Evolutionary conservation across 495 filamentous ascomycete species (phyloP).

Genomic region (Hypoxylon lenormandii): DNA sequence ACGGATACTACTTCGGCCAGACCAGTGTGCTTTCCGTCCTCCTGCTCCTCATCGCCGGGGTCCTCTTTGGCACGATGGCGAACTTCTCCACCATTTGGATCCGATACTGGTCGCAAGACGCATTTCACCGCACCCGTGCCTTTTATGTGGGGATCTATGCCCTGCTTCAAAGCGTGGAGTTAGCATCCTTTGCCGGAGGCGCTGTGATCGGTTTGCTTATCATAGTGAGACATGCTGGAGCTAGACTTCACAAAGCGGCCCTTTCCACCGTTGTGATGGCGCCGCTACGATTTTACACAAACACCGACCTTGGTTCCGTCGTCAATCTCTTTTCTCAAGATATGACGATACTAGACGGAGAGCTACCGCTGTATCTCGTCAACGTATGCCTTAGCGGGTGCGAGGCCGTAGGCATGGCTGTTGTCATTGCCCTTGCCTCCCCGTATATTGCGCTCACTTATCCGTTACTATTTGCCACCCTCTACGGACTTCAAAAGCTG

Average conservation of each 20-base stretch:
- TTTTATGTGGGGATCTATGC: not conserved
- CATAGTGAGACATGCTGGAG: not conserved
- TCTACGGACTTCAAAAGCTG: constrained; percentile 68
- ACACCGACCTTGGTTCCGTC: not conserved
- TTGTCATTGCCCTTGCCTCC: constrained; percentile 49
- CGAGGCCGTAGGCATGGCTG: constrained; percentile 45
- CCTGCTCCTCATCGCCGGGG: not conserved
- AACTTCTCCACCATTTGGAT: too few species aligned
- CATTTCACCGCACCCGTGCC: not conserved
- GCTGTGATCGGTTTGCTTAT: not conserved
- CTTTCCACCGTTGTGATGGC: not conserved
- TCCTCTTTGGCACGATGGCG: not conserved
- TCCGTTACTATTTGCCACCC: constrained; percentile 42
- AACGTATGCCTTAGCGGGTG: not conserved
- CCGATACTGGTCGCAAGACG: not conserved
- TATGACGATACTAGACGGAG: not conserved
- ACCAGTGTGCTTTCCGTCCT: too few species aligned
- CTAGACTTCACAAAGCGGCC: not conserved
- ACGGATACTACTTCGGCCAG: not conserved
- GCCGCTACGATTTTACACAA: not conserved
- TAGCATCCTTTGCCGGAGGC: not conserved
- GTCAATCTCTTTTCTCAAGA: not conserved
- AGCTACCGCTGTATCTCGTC: not conserved
- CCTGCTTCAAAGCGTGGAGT: not conserved
- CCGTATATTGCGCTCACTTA: constrained; percentile 48